A percentile compares a stretch with the other conserved stretches of the same genome.
Conservation (phyloP, 768 basidiomycete species). For the Sporobolomyces pararoseus region DNA sequence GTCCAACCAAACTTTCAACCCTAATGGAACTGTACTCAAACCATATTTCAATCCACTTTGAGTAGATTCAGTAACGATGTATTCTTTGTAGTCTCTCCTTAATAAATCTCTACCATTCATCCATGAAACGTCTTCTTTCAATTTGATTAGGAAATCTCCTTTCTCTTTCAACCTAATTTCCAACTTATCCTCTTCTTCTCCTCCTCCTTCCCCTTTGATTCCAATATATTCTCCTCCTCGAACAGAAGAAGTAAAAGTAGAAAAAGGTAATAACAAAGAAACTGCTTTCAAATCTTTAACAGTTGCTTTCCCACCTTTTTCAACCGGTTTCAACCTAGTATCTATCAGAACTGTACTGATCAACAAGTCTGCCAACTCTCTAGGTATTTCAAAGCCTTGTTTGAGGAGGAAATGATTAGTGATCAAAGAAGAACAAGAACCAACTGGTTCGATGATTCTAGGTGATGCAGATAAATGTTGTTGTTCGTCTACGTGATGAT, state of each 20-base stretch:
- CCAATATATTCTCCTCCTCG: too few relatives aligned
- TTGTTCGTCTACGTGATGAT: slow-evolving; percentile 87
- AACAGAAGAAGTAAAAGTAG: too few relatives aligned
- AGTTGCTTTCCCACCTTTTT: slow-evolving; percentile 67
- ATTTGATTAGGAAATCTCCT: slow-evolving; percentile 44
- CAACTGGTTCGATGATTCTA: slow-evolving; percentile 63
- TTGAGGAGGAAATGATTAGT: slow-evolving; percentile 52
- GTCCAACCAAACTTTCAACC: slow-evolving; percentile 57
- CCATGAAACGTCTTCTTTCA: slow-evolving; percentile 67
- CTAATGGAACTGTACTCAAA: slow-evolving; percentile 74
- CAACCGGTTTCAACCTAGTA: slow-evolving; percentile 67
- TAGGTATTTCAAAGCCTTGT: too few relatives aligned
- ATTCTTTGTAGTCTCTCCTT: slow-evolving; percentile 93
- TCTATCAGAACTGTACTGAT: slow-evolving; percentile 79
- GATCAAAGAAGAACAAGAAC: slow-evolving; percentile 73
- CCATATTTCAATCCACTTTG: slow-evolving; percentile 64
- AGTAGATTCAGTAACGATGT: slow-evolving; percentile 52
- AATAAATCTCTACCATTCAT: slow-evolving; percentile 72
- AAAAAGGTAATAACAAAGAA: slow-evolving; percentile 61
- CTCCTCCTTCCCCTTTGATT: too few relatives aligned
- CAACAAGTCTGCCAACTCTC: slow-evolving; percentile 71
- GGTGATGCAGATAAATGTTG: slow-evolving; percentile 60
- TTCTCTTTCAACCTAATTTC: slow-evolving; percentile 40
- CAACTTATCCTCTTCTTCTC: background rate
- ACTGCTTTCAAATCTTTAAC: slow-evolving; percentile 64